Conservation (phyloP, 768 basidiomycete genomes). For the Termitomyces eurrhizus region DNA sequence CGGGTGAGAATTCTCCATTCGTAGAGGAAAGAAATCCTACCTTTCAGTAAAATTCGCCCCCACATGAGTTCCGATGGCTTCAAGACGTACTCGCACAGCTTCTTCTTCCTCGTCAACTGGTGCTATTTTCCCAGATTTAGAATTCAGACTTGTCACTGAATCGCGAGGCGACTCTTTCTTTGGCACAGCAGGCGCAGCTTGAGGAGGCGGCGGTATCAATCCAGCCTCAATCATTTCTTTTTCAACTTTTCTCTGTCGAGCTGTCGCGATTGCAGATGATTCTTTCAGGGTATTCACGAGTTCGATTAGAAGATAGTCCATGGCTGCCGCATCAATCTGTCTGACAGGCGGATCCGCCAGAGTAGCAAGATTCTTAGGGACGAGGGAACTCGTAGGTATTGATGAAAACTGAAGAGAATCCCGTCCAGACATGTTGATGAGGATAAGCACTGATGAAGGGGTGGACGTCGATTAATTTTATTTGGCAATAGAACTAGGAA, state of each 20-base stretch:
- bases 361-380: constrained; percentile 34
- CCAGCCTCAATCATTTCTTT: constrained; percentile 79
- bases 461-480: not conserved
- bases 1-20: not conserved
- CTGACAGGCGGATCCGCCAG: constrained; percentile 63
- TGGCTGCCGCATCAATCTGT: constrained; percentile 61
- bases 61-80: constrained; percentile 82
- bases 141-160: constrained; percentile 39
- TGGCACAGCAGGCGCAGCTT: constrained; percentile 33
- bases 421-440: constrained; percentile 27
- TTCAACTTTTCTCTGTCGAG: constrained; percentile 65
- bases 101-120: constrained; percentile 69
- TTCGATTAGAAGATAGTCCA: constrained; percentile 88
- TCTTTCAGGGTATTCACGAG: constrained; percentile 68
- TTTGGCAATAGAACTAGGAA: constrained; percentile 9
- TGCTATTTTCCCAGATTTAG: constrained; percentile 28
- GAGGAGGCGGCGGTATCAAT: constrained; percentile 51
- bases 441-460: not conserved
- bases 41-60: constrained; percentile 85
- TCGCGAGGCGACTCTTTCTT: constrained; percentile 43
- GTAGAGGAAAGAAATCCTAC: constrained; percentile 35
- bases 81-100: constrained; percentile 62
- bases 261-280: constrained; percentile 70
- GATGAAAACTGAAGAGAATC: constrained; percentile 28
- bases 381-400: constrained; percentile 20